phyloP scores from a whole-genome alignment of 2,329 filamentous ascomycete species.

The Calonectria honghensis region DNA sequence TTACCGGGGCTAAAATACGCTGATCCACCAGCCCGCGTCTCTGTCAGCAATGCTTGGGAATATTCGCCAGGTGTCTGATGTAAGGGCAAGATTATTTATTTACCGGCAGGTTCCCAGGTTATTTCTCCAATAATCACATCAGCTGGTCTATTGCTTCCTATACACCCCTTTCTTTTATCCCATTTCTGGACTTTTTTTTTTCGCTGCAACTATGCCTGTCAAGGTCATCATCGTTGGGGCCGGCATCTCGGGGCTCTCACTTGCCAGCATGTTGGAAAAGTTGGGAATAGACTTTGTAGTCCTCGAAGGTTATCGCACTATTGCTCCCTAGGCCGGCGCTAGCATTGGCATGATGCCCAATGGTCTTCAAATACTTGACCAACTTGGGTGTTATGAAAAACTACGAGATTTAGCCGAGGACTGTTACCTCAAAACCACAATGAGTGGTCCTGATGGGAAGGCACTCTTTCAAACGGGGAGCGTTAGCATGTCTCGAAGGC shows the following conservation, averaged over 20 bases:
- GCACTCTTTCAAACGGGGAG: not conserved
- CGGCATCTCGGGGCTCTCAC: not conserved
- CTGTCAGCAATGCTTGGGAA: not conserved
- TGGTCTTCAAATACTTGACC: constrained; percentile 1
- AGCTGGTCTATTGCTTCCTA: not conserved
- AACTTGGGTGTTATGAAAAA: not conserved
- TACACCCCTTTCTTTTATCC: not conserved
- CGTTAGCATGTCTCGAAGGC: not conserved
- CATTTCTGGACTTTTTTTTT: not conserved
- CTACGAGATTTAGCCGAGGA: not conserved
- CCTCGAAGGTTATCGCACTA: not conserved
- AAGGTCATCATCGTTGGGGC: constrained; percentile 2
- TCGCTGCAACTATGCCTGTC: not conserved
- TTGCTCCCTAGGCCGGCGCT: not conserved
- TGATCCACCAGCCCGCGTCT: not conserved
- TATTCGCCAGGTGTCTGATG: not conserved
- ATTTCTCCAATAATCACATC: not conserved
- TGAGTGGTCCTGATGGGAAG: not conserved
- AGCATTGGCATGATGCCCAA: constrained; percentile 5
- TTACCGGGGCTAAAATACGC: not conserved
- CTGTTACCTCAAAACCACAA: not conserved
- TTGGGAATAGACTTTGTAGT: not conserved
- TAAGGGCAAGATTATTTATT: not conserved
- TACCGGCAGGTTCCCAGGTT: not conserved
- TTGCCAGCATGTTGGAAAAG: constrained; percentile 9